Conservation (phyloP, 805 yeast species). For the Starmerella apis region DNA sequence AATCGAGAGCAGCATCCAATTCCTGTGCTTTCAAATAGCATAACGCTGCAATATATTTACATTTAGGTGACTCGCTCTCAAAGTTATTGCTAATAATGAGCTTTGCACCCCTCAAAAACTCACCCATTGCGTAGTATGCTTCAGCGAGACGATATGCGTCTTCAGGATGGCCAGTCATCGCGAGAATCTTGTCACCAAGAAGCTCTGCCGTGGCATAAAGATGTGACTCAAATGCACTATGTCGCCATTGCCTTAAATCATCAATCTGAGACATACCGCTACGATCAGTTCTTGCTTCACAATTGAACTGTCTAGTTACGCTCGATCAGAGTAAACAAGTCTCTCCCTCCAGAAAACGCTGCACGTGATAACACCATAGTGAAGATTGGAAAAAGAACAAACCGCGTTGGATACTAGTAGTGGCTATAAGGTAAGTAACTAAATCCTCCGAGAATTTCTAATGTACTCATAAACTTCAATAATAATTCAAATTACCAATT, state of each 20-base stretch:
- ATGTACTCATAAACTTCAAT: no score
- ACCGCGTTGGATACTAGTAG: no score
- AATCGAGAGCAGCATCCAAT: constrained; percentile 82
- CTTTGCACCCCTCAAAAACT: constrained; percentile 68
- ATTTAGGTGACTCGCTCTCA: constrained; percentile 42
- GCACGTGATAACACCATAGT: no score
- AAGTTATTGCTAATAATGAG: constrained; percentile 47
- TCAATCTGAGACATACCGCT: constrained; percentile 55
- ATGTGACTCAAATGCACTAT: constrained; percentile 86
- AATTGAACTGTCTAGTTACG: neutral
- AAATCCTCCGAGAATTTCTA: no score
- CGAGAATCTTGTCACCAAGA: constrained; percentile 80
- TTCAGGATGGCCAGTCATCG: constrained; percentile 72
- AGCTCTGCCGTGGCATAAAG: constrained; percentile 82
- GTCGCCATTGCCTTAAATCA: constrained; percentile 79
- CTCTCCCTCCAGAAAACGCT: no score
- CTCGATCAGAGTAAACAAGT: neutral
- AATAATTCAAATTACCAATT: no score
- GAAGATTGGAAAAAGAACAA: no score
- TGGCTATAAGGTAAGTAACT: no score
- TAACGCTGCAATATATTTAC: constrained; percentile 70
- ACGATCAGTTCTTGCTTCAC: neutral
- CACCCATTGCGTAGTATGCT: constrained; percentile 65
- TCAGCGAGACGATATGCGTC: constrained; percentile 97
- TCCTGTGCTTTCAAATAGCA: constrained; percentile 39